Conservation (phyloP, 768 basidiomycete species). For the Tephrocybe rancida region DNA sequence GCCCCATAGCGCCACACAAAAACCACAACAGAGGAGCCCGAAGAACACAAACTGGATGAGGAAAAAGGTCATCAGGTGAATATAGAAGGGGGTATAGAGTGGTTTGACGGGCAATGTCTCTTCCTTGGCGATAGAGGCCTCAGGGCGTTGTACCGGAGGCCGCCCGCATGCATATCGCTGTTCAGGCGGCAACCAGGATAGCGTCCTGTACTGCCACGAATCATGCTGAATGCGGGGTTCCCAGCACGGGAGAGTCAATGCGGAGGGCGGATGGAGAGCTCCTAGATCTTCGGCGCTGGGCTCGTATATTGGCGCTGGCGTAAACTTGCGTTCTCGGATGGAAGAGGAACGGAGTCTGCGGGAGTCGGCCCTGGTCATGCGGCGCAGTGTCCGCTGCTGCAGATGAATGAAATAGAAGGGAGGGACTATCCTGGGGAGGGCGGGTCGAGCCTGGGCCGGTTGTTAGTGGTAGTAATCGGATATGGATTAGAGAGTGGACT, state of each 20-base stretch:
- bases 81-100: background rate
- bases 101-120: background rate
- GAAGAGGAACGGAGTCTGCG: slow-evolving; percentile 10
- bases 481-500: background rate
- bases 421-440: slow-evolving; percentile 13
- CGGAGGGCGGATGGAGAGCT: background rate
- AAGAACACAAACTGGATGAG: slow-evolving; percentile 13
- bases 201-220: slow-evolving; percentile 1
- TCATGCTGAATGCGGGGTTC: slow-evolving; percentile 9
- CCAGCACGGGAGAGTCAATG: background rate
- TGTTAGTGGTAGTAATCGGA: too few species aligned
- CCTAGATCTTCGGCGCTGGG: background rate
- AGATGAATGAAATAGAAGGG: slow-evolving; percentile 2
- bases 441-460: slow-evolving; percentile 7
- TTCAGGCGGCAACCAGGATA: background rate
- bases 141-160: background rate
- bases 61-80: background rate
- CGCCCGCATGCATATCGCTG: too few species aligned
- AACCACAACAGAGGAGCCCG: background rate
- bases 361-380: slow-evolving; percentile 16
- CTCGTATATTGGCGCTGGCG: background rate
- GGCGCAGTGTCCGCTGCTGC: slow-evolving; percentile 9
- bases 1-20: background rate
- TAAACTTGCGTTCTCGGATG: slow-evolving; percentile 10
- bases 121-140: background rate